Percentiles rank a stretch among this genome's conserved stretches.
Evolutionary conservation across 139 green algal genomes (phyloP).

Genomic region (Chlamydomonas incerta): DNA sequence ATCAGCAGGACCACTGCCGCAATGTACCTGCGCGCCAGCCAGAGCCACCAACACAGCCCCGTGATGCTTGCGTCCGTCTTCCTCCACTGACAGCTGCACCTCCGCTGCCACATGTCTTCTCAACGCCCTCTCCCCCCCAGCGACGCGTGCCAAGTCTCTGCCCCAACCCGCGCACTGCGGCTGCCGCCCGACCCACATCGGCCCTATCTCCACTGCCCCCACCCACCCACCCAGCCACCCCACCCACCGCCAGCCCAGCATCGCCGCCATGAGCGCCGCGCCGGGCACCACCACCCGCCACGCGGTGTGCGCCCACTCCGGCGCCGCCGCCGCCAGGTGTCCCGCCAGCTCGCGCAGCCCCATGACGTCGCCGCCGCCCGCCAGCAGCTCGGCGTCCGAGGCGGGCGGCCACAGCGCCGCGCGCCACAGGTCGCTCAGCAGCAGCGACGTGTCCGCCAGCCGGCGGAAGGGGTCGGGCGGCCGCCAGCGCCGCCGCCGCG

Average conservation of each 20-base stretch:
- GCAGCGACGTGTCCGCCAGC: not conserved
- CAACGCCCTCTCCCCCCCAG: too few relatives aligned
- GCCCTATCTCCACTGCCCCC: too few relatives aligned
- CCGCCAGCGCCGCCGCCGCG: not conserved
- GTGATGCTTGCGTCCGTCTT: too few relatives aligned
- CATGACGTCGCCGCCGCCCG: not conserved
- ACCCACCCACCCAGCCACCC: too few relatives aligned
- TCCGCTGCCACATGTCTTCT: too few relatives aligned
- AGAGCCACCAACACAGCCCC: too few relatives aligned
- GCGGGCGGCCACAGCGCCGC: not conserved
- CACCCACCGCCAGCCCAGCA: not conserved
- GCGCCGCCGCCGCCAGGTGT: not conserved
- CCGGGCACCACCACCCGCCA: not conserved
- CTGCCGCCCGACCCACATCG: too few relatives aligned
- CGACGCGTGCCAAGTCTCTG: too few relatives aligned
- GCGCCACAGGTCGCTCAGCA: constrained; percentile 13
- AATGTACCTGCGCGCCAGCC: not conserved
- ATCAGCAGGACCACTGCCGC: not conserved
- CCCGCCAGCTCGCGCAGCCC: not conserved
- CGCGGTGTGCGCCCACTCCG: not conserved
- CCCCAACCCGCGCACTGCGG: too few relatives aligned
- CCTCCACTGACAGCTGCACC: too few relatives aligned
- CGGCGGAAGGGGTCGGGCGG: constrained; percentile 12
- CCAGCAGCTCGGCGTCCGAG: not conserved
- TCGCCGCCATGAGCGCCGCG: not conserved